Percentiles rank a stretch among this genome's conserved stretches.
These are phyloP conservation scores for Agaricus blazei DNA, from an alignment of 768 basidiomycete genomes.

Conservation along the genomic window DNA sequence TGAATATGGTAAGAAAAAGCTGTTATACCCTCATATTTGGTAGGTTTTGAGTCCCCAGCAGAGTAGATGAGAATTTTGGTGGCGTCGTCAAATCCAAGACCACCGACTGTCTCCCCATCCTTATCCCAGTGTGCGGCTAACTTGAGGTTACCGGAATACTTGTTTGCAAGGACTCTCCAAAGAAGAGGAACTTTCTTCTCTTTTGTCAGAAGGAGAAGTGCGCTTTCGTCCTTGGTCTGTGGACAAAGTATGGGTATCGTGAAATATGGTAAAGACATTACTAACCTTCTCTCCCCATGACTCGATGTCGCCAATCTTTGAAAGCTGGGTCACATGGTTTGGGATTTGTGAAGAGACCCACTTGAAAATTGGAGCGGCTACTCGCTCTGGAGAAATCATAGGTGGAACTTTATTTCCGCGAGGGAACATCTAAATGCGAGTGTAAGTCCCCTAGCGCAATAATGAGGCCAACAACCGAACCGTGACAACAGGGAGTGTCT, in stretches of 20 bases:
- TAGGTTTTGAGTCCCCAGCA: constrained; percentile 46
- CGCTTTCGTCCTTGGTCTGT: constrained; percentile 35
- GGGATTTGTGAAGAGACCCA: constrained; percentile 75
- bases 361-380: constrained; percentile 66
- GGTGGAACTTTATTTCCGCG: constrained; percentile 60
- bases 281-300: constrained; percentile 69
- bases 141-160: constrained; percentile 54
- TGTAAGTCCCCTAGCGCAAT: no score
- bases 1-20: neutral
- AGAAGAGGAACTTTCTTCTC: constrained; percentile 72
- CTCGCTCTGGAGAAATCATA: constrained; percentile 61
- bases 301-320: constrained; percentile 48
- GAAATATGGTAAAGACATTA: neutral
- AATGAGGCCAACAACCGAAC: constrained; percentile 25
- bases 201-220: constrained; percentile 68
- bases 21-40: constrained; percentile 64
- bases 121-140: constrained; percentile 65
- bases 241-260: neutral
- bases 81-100: constrained; percentile 43
- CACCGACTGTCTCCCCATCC: constrained; percentile 51
- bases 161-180: constrained; percentile 77
- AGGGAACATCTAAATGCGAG: constrained; percentile 58
- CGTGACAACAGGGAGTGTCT: constrained; percentile 94
- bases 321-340: constrained; percentile 58
- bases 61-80: constrained; percentile 75